Evolutionary conservation across 495 filamentous ascomycete species (phyloP).

Genomic region (Halenospora varia): DNA sequence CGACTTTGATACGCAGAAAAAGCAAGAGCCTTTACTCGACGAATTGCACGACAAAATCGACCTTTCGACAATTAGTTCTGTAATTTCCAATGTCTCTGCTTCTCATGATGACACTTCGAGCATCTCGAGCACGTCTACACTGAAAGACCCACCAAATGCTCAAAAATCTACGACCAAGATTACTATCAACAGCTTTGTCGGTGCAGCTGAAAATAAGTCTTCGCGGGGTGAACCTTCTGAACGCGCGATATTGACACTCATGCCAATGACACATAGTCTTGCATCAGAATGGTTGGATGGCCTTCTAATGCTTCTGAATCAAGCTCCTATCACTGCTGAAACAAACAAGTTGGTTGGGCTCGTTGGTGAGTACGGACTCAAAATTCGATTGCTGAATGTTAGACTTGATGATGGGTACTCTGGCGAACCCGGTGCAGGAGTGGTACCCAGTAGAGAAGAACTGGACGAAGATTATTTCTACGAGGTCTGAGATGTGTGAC

Average conservation of each 20-base stretch:
- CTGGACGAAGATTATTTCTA: constrained; percentile 69
- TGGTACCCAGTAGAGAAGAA: constrained; percentile 56
- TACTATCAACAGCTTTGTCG: constrained; percentile 75
- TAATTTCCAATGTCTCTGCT: constrained; percentile 86
- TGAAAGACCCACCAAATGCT: constrained; percentile 38
- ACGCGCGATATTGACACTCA: constrained; percentile 69
- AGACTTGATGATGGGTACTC: constrained; percentile 51
- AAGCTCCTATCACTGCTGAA: constrained; percentile 94
- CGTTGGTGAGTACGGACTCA: constrained; percentile 84
- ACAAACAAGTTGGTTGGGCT: constrained; percentile 83
- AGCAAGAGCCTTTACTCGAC: constrained; percentile 68
- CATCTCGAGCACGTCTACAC: constrained; percentile 43
- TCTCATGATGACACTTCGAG: constrained; percentile 18
- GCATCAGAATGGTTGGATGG: constrained; percentile 98
- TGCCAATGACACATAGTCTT: constrained; percentile 72
- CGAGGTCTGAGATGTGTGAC: constrained; percentile 24
- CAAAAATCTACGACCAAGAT: constrained; percentile 71
- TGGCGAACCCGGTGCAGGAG: constrained; percentile 29
- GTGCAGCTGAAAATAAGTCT: constrained; percentile 25
- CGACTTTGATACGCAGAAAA: constrained; percentile 68
- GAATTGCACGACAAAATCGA: constrained; percentile 80
- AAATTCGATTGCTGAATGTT: constrained; percentile 91
- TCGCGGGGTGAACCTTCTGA: constrained; percentile 25
- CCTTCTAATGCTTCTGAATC: constrained; percentile 88
- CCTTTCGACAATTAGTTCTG: constrained; percentile 81